Evolutionary conservation across 2,329 filamentous ascomycete species (phyloP).

Genomic region (Colletotrichum sp.): DNA sequence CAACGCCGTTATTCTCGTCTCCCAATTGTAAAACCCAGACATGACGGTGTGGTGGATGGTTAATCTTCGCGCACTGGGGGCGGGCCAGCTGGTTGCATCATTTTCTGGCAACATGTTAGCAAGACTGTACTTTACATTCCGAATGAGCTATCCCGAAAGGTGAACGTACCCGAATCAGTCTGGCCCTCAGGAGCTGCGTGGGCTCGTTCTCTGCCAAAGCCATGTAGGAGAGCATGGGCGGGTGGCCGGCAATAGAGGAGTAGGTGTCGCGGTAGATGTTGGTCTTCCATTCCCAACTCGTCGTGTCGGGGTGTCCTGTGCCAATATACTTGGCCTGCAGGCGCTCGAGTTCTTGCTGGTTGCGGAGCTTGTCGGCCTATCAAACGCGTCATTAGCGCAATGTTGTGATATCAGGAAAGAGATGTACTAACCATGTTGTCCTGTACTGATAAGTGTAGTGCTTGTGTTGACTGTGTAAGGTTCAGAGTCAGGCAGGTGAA

Average conservation of each 20-base stretch:
- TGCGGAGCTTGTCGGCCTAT: slow-evolving; percentile 95
- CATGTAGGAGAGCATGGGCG: slow-evolving; percentile 87
- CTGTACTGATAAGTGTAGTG: neutral
- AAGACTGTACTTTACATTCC: neutral
- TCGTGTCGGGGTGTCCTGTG: slow-evolving; percentile 95
- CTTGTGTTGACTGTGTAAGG: neutral
- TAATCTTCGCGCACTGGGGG: slow-evolving; percentile 59
- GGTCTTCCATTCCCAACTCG: slow-evolving; percentile 95
- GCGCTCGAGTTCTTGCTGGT: slow-evolving; percentile 95
- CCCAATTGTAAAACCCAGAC: neutral
- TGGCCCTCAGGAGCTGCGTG: slow-evolving; percentile 76
- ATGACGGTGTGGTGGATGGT: neutral
- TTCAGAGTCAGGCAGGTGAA: neutral
- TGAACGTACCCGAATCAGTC: slow-evolving; percentile 73
- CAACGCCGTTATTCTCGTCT: neutral
- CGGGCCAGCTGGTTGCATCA: slow-evolving; percentile 66
- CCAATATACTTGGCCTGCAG: slow-evolving; percentile 96
- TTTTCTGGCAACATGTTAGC: slow-evolving; percentile 53
- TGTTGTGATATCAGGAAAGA: too few species aligned
- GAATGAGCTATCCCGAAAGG: neutral
- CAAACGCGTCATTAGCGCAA: neutral
- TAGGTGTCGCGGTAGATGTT: slow-evolving; percentile 96
- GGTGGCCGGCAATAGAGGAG: slow-evolving; percentile 87
- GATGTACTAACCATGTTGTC: slow-evolving; percentile 6
- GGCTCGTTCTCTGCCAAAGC: slow-evolving; percentile 87